Conservation (phyloP, 2,329 filamentous ascomycete genomes). For the Pseudopithomyces chartarum region DNA sequence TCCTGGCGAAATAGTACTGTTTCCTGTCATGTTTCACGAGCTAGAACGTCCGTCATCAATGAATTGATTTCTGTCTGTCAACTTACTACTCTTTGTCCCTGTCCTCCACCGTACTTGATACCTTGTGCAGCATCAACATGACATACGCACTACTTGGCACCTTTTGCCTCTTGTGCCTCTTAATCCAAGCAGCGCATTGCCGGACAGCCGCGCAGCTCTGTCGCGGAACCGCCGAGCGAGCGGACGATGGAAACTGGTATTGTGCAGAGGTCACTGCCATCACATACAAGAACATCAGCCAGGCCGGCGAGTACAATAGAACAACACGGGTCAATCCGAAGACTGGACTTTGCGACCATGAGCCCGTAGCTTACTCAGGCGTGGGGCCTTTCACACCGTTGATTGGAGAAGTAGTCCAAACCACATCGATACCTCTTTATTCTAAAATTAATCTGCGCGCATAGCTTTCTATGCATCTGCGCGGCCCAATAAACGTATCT, state of each 20-base stretch:
- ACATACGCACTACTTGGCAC: conserved; percentile 20
- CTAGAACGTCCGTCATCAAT: background rate
- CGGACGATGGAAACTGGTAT: conserved; percentile 65
- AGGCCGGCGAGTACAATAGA: conserved; percentile 66
- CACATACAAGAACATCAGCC: conserved; percentile 67
- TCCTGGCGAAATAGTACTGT: background rate
- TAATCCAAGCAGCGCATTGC: conserved; percentile 21
- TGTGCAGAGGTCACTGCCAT: conserved; percentile 67
- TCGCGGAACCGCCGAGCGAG: conserved; percentile 32
- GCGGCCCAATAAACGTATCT: conserved; percentile 70
- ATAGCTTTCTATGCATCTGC: conserved; percentile 73
- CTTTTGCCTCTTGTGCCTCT: conserved; percentile 12
- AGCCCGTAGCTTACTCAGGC: conserved; percentile 61
- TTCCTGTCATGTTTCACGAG: background rate
- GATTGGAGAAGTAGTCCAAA: conserved; percentile 68
- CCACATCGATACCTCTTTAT: background rate
- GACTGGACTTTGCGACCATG: conserved; percentile 61
- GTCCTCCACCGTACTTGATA: background rate
- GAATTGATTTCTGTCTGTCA: background rate
- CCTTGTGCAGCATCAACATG: conserved; percentile 22
- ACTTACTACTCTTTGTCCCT: background rate
- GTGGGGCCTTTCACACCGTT: conserved; percentile 68
- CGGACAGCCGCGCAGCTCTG: conserved; percentile 41
- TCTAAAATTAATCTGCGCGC: background rate
- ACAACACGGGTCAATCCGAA: conserved; percentile 64